Percentiles rank a stretch among this genome's conserved stretches.
Evolutionary conservation across 139 green algal genomes (phyloP).

Genomic region (Edaphochlamys debaryana): DNA sequence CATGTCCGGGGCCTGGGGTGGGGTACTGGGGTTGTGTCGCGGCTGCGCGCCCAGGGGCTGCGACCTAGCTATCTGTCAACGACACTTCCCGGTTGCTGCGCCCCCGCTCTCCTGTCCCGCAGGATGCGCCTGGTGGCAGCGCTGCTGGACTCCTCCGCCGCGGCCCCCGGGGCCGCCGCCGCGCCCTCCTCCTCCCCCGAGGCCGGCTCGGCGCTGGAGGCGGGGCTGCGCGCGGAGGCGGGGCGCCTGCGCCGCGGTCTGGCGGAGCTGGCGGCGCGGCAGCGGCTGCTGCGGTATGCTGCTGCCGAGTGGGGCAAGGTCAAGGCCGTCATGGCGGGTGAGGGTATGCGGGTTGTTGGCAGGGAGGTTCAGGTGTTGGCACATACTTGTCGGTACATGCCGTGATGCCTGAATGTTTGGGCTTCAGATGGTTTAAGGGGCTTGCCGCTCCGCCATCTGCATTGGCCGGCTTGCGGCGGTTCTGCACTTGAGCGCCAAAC

Average conservation of each 20-base stretch:
- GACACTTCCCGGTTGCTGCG: no score
- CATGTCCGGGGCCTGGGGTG: no score
- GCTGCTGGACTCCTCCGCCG: background rate
- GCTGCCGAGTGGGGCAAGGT: constrained; percentile 11
- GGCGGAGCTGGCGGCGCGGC: background rate
- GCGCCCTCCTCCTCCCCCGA: background rate
- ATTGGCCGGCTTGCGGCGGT: no score
- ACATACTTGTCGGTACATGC: no score
- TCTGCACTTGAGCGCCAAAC: no score
- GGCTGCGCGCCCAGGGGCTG: no score
- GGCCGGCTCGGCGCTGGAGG: background rate
- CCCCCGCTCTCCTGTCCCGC: no score
- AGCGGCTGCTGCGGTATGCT: constrained; percentile 25
- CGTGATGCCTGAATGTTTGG: background rate
- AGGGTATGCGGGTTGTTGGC: background rate
- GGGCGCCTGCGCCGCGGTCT: background rate
- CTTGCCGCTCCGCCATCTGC: no score
- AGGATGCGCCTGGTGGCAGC: background rate
- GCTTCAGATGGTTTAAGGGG: no score
- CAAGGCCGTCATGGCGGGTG: constrained; percentile 19
- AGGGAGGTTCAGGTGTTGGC: background rate
- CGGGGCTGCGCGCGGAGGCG: constrained; percentile 13
- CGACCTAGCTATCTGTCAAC: no score
- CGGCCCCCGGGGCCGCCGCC: background rate
- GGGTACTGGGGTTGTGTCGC: no score